Base-by-base conservation (phyloP, 352 stramenopile genomes). In the Phytopythium boreale region DNA sequence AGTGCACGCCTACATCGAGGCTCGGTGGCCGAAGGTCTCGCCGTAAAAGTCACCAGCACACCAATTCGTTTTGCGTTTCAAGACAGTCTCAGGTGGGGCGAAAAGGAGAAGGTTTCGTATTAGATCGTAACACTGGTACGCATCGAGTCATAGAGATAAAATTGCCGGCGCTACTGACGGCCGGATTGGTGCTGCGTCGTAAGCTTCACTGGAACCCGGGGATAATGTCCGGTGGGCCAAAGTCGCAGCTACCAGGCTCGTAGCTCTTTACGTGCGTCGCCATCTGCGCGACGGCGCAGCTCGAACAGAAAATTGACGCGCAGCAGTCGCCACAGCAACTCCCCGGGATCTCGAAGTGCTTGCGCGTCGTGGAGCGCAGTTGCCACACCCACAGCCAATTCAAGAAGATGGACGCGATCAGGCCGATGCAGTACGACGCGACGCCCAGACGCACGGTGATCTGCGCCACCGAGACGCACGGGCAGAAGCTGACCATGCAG, bases 231-330 rank as follows among this genome's bases (percentile, higher is more conserved):
- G 20, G 17, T 0, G 43, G 2, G 11, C 20, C 20, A 50, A 50
- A 50, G 19, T 50, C 43, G 43, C 43, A 50, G 43, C 20, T 50
- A 4, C 43, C 43, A 27, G 3, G 43, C 20, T 22, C 20, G 43
- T 50, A 52, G 22, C 46, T 52, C 46, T 52, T 52, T n/a, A 52
- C 22, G 46, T 52, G 46, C 2, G 72, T 81, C 8, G 79, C 76
- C 11, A 85, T 70, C 63, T 88, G 79, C 14, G 76, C 71, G 29
- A 84, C 56, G 2, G 65, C 65, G 64, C 75, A 86, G 61, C 60
- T 72, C 5, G 57, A 55, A 56, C 67, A 87, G 59, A 64, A 84
- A 59, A 67, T 73, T 9, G 74, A 36, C 0, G 56, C 62, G 31
- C 66, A 77, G 36, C 56, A 74, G 59, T 87, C 78, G 11, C 27